Evolutionary conservation across 345 rosid species (phyloP).

Genomic region (Gossypium bickii): DNA sequence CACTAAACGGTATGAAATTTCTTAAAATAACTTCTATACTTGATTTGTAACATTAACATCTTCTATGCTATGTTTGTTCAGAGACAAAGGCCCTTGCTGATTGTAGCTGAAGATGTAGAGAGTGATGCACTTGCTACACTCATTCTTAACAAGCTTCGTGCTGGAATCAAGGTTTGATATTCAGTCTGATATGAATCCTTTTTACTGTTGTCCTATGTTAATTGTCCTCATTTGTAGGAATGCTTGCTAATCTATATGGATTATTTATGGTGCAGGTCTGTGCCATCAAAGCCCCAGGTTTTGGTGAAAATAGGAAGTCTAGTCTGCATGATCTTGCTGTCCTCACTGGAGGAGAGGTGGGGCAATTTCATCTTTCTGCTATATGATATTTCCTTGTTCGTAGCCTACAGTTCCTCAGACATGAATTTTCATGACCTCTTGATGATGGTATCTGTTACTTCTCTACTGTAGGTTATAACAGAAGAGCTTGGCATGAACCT

Average conservation of each 20-base stretch:
- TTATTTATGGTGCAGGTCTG: constrained; percentile 50
- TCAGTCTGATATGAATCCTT: not conserved
- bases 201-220: not conserved
- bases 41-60: not conserved
- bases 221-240: not conserved
- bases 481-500: constrained; percentile 96
- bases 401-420: not conserved
- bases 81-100: constrained; percentile 83
- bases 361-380: constrained; percentile 6
- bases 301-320: constrained; percentile 93
- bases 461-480: constrained; percentile 61
- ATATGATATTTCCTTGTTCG: not conserved
- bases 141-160: constrained; percentile 90
- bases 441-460: not conserved
- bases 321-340: constrained; percentile 78
- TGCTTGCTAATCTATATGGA: not conserved
- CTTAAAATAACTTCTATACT: not conserved
- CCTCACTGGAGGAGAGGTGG: constrained; percentile 87
- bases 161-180: constrained; percentile 71
- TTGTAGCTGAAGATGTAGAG: constrained; percentile 92
- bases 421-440: not conserved
- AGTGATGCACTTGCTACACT: constrained; percentile 89
- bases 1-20: not conserved
- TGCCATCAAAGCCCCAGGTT: constrained; percentile 96
- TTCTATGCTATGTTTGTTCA: constrained; percentile 34